Percentiles rank a stretch among this genome's conserved stretches.
Evolutionary conservation across 2,329 filamentous ascomycete genomes (phyloP).

Genomic region (Eutypella sp.): DNA sequence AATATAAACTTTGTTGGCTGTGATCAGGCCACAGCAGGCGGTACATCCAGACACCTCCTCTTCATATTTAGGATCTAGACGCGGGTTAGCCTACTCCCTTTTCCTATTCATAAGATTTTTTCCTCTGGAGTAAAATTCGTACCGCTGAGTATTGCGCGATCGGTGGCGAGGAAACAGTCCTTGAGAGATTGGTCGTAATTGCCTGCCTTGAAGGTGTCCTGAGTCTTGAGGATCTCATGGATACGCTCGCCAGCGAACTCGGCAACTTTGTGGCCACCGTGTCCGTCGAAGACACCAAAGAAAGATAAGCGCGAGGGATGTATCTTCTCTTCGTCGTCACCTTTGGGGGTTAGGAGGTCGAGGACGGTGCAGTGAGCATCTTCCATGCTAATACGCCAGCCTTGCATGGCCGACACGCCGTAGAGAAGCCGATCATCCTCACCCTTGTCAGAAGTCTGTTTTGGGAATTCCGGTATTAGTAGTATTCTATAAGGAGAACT

Average conservation of each 20-base stretch:
- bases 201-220: conserved; percentile 85
- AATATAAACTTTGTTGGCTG: conserved; percentile 87
- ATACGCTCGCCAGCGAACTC: conserved; percentile 88
- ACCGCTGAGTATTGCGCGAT: conserved; percentile 95
- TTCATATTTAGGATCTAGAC: conserved; percentile 86
- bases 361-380: conserved; percentile 89
- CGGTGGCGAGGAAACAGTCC: conserved; percentile 93
- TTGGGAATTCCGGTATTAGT: neutral
- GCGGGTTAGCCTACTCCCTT: conserved; percentile 11
- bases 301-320: conserved; percentile 77
- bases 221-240: conserved; percentile 89
- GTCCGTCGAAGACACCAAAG: conserved; percentile 97
- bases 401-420: conserved; percentile 97
- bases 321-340: conserved; percentile 55
- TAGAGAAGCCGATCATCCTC: conserved; percentile 90
- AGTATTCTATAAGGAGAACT: neutral
- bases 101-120: neutral
- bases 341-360: conserved; percentile 64
- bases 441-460: conserved; percentile 78
- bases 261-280: conserved; percentile 95
- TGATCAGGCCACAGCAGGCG: conserved; percentile 84
- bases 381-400: conserved; percentile 99
- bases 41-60: conserved; percentile 98
- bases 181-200: conserved; percentile 95
- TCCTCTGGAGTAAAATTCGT: conserved; percentile 27